These are phyloP conservation scores for Quercus berberidifolia DNA, from an alignment of 306 rosid species.

Conservation along the genomic window DNA sequence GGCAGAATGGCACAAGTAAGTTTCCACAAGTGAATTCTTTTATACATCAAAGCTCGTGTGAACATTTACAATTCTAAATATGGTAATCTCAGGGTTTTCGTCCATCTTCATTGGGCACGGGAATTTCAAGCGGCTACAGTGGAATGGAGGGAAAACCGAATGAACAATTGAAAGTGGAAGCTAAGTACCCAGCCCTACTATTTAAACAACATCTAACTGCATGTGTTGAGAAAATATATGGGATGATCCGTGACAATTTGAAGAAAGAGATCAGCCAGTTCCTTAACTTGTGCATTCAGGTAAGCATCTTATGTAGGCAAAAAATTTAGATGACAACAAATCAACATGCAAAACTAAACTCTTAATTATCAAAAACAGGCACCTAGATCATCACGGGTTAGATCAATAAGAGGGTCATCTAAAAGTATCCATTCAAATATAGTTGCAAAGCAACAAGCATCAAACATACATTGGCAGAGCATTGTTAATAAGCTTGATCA, in stretches of 20 bases:
- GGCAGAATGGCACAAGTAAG: conserved; percentile 88
- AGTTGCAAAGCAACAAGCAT: conserved; percentile 80
- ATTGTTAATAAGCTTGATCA: conserved; percentile 70
- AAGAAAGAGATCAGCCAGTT: conserved; percentile 86
- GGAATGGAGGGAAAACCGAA: conserved; percentile 73
- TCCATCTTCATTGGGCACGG: conserved; percentile 66
- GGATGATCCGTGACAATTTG: conserved; percentile 72
- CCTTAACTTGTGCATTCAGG: conserved; percentile 86
- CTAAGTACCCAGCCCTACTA: conserved; percentile 82
- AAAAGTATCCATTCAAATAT: conserved; percentile 71
- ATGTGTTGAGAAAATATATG: conserved; percentile 72
- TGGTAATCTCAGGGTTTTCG: conserved; percentile 59
- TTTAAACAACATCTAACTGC: conserved; percentile 83
- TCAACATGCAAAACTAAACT: neutral
- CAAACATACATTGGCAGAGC: conserved; percentile 80
- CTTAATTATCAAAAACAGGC: conserved; percentile 50
- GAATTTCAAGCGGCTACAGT: conserved; percentile 81
- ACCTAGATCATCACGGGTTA: conserved; percentile 62
- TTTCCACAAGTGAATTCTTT: conserved; percentile 20
- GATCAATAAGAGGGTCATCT: conserved; percentile 74
- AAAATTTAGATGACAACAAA: neutral
- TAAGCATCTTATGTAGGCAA: conserved; percentile 23
- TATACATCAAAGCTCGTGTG: neutral
- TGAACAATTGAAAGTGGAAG: conserved; percentile 73
- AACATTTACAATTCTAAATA: conserved; percentile 10